Evolutionary conservation across 495 filamentous ascomycete species (phyloP).

Genomic region (Sordaria brevicollis): DNA sequence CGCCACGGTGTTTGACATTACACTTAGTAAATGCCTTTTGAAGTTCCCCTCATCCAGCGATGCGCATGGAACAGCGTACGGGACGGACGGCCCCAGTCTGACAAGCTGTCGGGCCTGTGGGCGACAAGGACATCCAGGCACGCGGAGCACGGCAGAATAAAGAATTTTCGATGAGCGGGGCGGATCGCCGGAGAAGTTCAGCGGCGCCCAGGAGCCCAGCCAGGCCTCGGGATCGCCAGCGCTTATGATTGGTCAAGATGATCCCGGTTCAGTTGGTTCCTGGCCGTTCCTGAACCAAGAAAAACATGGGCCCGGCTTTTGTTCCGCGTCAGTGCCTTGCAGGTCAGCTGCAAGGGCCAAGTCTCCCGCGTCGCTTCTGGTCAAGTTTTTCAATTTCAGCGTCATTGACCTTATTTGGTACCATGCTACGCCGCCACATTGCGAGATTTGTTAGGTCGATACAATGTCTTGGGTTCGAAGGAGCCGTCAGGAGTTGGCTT

Average conservation of each 20-base stretch:
- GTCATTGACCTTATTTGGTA: not conserved
- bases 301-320: conserved; percentile 3
- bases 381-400: not conserved
- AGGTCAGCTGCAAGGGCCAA: conserved; percentile 14
- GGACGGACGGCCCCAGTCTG: not conserved
- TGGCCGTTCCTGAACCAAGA: conserved; percentile 6
- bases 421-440: not conserved
- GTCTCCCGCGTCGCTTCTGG: not conserved
- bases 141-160: not conserved
- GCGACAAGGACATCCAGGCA: not conserved
- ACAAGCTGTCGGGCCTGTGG: not conserved
- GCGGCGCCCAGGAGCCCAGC: not conserved
- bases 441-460: conserved; percentile 8
- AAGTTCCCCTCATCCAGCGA: not conserved
- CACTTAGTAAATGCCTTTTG: not conserved
- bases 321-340: conserved; percentile 12
- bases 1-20: not conserved
- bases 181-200: not conserved
- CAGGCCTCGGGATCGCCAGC: not conserved
- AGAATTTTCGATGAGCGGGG: not conserved
- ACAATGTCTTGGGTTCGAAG: not conserved
- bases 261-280: conserved; percentile 12
- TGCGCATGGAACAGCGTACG: not conserved
- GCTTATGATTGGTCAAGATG: conserved; percentile 6
- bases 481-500: not conserved